Evolutionary conservation across 129 eudicot species (phyloP), one percentile per base, ranked within the genome.

Genomic region (Smallanthus sonchifolius): DNA sequence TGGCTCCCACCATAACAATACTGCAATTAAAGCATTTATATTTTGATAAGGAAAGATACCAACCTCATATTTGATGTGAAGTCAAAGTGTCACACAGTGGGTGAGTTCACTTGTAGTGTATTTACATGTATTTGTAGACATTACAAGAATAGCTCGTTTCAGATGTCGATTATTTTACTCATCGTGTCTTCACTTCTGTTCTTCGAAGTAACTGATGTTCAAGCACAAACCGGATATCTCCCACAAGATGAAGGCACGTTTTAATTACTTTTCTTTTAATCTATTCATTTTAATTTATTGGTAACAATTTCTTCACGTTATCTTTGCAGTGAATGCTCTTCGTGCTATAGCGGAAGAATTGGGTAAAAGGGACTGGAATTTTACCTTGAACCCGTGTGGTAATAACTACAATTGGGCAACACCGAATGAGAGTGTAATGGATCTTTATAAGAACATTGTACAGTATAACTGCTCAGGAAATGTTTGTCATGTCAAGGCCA

Each of bases 361-460:
- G 77, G 80, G 84, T 6, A 86, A 86, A 78, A 69, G 32, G 43
- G 91, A 86, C 60, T 86, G 86, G 91, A 47, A 86, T 48, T 86
- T 86, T 71, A 77, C 6, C 64, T 67, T 74, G 24, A 81, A 83
- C 80, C 91, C 91, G 37, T 86, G 91, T 40, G 78, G 75, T 66
- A 54, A 55, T 14, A 70, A 74, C 52, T 7, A 77, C 55, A 78
- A 61, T 48, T 79, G 86, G 82, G 9, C 49, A 13, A 79, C 86
- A 30, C 82, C 86, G 13, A 35, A 42, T 15, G 2, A 0, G 59
- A 42, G 5, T 8, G 69, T 14, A 15, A 36, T 56, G 63, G 70
- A 79, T 24, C 30, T 19, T 81, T 83, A 77, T 48, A 67, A 77
- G 40, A 86, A 86, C 77, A 54, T 69, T 51, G 59, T 86, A 59